Conservation (phyloP, 202 grass and related monocot species). For the Musa balbisiana region DNA sequence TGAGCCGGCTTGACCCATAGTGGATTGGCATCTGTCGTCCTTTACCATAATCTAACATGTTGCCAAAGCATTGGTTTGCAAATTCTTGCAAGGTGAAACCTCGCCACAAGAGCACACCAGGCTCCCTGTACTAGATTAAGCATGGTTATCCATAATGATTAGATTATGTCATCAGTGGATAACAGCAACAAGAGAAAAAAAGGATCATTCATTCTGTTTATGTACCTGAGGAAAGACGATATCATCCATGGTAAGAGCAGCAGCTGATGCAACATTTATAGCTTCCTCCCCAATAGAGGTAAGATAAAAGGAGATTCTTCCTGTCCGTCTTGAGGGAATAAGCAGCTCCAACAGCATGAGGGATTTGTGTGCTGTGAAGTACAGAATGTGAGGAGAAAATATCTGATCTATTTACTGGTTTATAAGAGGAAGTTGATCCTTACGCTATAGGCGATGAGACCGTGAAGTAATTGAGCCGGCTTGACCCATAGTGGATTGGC, state of each 20-base stretch:
- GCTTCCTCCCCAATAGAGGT: constrained; percentile 87
- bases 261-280: constrained; percentile 89
- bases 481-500: constrained; percentile 96
- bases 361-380: constrained; percentile 69
- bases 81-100: constrained; percentile 94
- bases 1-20: constrained; percentile 79
- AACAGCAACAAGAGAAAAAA: not conserved
- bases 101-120: constrained; percentile 83
- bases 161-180: not conserved
- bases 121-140: constrained; percentile 81
- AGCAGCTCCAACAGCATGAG: constrained; percentile 92
- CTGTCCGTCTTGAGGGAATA: constrained; percentile 94
- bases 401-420: not conserved
- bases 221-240: constrained; percentile 86
- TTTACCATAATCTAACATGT: constrained; percentile 80
- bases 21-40: constrained; percentile 97
- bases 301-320: constrained; percentile 92
- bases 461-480: constrained; percentile 80
- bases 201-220: constrained; percentile 6
- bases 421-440: constrained; percentile 15
- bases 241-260: constrained; percentile 63
- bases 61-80: constrained; percentile 90
- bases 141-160: not conserved
- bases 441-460: constrained; percentile 90
- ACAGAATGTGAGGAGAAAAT: constrained; percentile 13